These are phyloP conservation scores for Gastrolobium bilobum DNA, from an alignment of 306 rosid genomes.

Conservation along the genomic window DNA sequence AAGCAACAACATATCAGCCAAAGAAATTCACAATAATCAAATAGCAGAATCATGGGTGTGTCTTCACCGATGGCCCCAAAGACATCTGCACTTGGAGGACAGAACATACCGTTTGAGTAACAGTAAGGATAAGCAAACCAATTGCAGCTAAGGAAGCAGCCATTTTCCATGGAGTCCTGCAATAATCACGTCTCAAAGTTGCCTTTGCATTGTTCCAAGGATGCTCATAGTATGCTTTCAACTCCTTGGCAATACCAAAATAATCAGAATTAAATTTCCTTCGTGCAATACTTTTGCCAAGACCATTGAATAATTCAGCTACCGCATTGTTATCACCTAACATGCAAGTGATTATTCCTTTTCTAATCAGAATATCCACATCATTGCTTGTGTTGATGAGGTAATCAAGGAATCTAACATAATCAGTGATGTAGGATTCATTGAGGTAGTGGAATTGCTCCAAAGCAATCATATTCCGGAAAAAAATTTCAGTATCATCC, in stretches of 20 bases:
- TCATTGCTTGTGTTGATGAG: slow-evolving; percentile 21
- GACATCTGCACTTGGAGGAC: not conserved
- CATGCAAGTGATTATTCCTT: not conserved
- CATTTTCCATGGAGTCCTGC: slow-evolving; percentile 42
- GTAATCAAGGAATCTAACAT: not conserved
- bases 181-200: slow-evolving; percentile 35
- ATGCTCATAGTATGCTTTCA: not conserved
- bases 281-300: not conserved
- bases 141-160: slow-evolving; percentile 35
- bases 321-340: slow-evolving; percentile 18
- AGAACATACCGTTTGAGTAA: not conserved
- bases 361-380: slow-evolving; percentile 35
- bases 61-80: too few relatives aligned
- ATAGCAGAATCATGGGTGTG: too few relatives aligned
- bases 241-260: not conserved
- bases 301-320: not conserved
- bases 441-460: not conserved
- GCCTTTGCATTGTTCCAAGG: slow-evolving; percentile 41
- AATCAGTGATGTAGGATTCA: not conserved
- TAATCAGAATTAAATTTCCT: not conserved
- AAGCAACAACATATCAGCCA: too few relatives aligned
- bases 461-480: slow-evolving; percentile 24
- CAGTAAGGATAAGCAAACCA: not conserved
- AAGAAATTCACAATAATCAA: too few relatives aligned
- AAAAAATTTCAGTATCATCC: rapidly evolving